These are phyloP conservation scores for Diatrype stigma DNA, from an alignment of 2,329 filamentous ascomycete species.

Conservation along the genomic window DNA sequence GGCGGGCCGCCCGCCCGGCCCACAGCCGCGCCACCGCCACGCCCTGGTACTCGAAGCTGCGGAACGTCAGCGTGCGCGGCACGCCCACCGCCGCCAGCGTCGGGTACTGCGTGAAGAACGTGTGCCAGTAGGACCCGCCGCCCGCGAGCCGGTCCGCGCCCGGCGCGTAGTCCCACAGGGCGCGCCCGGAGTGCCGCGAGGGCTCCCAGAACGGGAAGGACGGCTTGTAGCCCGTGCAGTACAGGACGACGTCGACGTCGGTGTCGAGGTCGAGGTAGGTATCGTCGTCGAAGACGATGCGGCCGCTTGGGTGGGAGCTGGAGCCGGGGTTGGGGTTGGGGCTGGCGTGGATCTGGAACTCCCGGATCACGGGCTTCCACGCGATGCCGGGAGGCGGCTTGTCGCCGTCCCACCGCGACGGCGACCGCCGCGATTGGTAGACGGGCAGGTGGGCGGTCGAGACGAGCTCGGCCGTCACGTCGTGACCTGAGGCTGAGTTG, in stretches of 20 bases:
- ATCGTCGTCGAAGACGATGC: constrained; percentile 39
- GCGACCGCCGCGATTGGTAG: constrained; percentile 47
- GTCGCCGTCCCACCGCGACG: constrained; percentile 46
- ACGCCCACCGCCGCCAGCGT: constrained; percentile 49
- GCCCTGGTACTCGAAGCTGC: constrained; percentile 54
- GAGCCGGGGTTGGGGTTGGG: too few species aligned
- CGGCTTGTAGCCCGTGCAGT: constrained; percentile 39
- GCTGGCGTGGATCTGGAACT: constrained; percentile 35
- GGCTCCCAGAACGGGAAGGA: constrained; percentile 45
- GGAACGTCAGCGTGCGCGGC: constrained; percentile 47
- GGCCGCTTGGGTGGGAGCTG: too few species aligned
- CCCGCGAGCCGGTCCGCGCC: constrained; percentile 38
- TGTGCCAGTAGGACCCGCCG: constrained; percentile 50
- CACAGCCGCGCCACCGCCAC: constrained; percentile 48
- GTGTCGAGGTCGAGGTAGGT: constrained; percentile 20
- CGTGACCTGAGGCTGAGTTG: constrained; percentile 41
- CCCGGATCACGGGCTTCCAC: constrained; percentile 50
- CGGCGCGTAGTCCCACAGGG: constrained; percentile 44
- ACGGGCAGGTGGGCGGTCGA: constrained; percentile 37
- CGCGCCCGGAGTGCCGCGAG: constrained; percentile 37
- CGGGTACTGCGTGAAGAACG: constrained; percentile 44
- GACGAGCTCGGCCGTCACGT: constrained; percentile 34
- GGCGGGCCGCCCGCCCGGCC: constrained; percentile 33
- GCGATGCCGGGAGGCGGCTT: constrained; percentile 41
- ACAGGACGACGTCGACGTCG: constrained; percentile 36